Percentiles rank a stretch among this genome's conserved stretches.
phyloP scores from a whole-genome alignment of 2,329 filamentous ascomycete species.

The Chaetomiaceae sp. region DNA sequence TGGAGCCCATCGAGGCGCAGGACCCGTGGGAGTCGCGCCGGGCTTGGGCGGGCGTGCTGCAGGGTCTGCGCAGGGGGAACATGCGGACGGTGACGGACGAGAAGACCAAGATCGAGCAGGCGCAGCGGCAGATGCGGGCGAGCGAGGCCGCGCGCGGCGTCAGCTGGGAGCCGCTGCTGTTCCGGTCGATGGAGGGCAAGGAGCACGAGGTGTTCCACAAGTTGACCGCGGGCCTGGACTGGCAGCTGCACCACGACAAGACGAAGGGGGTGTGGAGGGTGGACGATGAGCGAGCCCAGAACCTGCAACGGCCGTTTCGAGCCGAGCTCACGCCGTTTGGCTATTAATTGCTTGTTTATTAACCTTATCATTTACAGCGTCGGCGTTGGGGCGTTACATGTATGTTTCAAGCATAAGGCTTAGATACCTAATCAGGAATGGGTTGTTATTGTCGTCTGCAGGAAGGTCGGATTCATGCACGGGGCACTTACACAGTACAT shows the following conservation, averaged over 20 bases:
- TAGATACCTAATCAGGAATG: too few relatives aligned
- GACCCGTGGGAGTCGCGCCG: constrained; percentile 73
- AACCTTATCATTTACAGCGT: constrained; percentile 13
- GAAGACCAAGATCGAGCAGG: constrained; percentile 76
- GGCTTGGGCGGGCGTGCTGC: constrained; percentile 73
- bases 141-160: constrained; percentile 51
- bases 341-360: constrained; percentile 15
- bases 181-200: constrained; percentile 25
- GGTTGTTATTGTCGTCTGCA: too few relatives aligned
- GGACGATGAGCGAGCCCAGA: constrained; percentile 23
- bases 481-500: too few relatives aligned
- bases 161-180: constrained; percentile 38
- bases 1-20: constrained; percentile 57
- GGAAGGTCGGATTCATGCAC: too few relatives aligned
- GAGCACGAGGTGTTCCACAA: constrained; percentile 30
- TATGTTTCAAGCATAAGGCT: too few relatives aligned
- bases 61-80: constrained; percentile 65
- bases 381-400: constrained; percentile 14
- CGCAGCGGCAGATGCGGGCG: constrained; percentile 68
- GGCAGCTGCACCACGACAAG: constrained; percentile 29
- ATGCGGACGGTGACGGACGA: constrained; percentile 64
- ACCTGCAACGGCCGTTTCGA: constrained; percentile 29
- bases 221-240: constrained; percentile 26
- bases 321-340: constrained; percentile 30
- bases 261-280: constrained; percentile 37